A percentile compares a stretch with the other conserved stretches of the same genome.
These are phyloP conservation scores for Hydnomerulius pinastri DNA, from an alignment of 768 basidiomycete genomes.

Conservation along the genomic window DNA sequence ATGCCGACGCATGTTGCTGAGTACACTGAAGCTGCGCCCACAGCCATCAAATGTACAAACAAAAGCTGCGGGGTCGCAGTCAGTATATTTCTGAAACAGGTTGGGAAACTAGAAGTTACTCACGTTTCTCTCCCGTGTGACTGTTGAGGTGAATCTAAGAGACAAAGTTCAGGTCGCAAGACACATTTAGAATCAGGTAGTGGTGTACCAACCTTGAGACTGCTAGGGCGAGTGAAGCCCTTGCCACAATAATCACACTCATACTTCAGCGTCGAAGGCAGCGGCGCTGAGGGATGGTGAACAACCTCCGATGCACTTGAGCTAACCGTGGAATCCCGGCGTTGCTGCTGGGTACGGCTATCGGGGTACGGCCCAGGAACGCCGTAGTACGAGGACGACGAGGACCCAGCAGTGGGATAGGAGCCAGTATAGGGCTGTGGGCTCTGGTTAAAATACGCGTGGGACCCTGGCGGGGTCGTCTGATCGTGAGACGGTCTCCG, in stretches of 20 bases:
- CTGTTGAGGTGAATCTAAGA: slow-evolving; percentile 79
- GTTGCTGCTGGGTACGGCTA: slow-evolving; percentile 12
- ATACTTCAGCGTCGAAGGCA: slow-evolving; percentile 54
- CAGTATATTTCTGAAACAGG: slow-evolving; percentile 10
- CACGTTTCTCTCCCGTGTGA: slow-evolving; percentile 85
- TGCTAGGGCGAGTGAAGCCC: slow-evolving; percentile 80
- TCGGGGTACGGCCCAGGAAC: slow-evolving; percentile 20
- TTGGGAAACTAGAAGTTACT: slow-evolving; percentile 28
- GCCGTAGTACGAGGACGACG: slow-evolving; percentile 14
- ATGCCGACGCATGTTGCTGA: slow-evolving; percentile 88
- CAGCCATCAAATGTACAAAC: slow-evolving; percentile 73
- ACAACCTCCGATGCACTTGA: slow-evolving; percentile 12
- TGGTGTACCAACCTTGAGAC: slow-evolving; percentile 60
- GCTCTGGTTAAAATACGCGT: slow-evolving; percentile 23
- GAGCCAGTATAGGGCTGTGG: slow-evolving; percentile 21
- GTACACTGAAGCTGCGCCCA: slow-evolving; percentile 80
- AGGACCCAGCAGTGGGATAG: slow-evolving; percentile 11
- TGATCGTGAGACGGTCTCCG: slow-evolving; percentile 31
- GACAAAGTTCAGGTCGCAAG: slow-evolving; percentile 8
- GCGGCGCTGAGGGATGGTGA: slow-evolving; percentile 19
- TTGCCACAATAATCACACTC: slow-evolving; percentile 81
- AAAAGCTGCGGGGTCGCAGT: slow-evolving; percentile 52
- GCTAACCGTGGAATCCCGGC: slow-evolving; percentile 16
- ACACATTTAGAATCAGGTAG: slow-evolving; percentile 1
- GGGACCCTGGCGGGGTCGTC: slow-evolving; percentile 22